Evolutionary conservation across 306 rosid species (phyloP).

Genomic region (Hippophae gyantsensis): DNA sequence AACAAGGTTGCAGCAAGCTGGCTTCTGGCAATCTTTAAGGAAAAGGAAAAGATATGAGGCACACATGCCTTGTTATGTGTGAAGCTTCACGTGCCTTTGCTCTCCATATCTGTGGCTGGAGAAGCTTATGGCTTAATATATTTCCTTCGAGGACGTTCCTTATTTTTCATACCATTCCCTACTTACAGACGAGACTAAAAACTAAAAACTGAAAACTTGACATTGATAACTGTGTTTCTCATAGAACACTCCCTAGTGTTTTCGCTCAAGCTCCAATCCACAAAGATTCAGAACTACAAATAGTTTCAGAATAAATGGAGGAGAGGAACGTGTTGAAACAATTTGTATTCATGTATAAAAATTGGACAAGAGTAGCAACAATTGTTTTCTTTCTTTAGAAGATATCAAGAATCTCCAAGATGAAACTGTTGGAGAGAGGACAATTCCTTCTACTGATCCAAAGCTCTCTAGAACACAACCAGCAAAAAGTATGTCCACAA

Average conservation of each 20-base stretch:
- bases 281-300: background rate
- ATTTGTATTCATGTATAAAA: background rate
- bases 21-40: too few species aligned
- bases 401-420: slow-evolving; percentile 65
- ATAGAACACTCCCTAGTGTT: background rate
- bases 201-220: background rate
- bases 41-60: too few species aligned
- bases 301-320: background rate
- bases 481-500: slow-evolving; percentile 78
- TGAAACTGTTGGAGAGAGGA: slow-evolving; percentile 67
- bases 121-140: too few species aligned
- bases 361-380: too few species aligned
- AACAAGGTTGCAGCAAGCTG: too few species aligned
- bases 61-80: too few species aligned
- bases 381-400: slow-evolving; percentile 29
- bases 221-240: slow-evolving; percentile 1
- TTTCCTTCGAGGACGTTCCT: too few species aligned
- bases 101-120: too few species aligned
- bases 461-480: slow-evolving; percentile 78
- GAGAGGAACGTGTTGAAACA: background rate
- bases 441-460: slow-evolving; percentile 59
- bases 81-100: too few species aligned
- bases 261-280: slow-evolving; percentile 1
- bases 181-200: background rate
- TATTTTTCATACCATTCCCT: too few species aligned